Evolutionary conservation across 305 asterid genomes (phyloP).

Genomic region (Solanum chacoense): DNA sequence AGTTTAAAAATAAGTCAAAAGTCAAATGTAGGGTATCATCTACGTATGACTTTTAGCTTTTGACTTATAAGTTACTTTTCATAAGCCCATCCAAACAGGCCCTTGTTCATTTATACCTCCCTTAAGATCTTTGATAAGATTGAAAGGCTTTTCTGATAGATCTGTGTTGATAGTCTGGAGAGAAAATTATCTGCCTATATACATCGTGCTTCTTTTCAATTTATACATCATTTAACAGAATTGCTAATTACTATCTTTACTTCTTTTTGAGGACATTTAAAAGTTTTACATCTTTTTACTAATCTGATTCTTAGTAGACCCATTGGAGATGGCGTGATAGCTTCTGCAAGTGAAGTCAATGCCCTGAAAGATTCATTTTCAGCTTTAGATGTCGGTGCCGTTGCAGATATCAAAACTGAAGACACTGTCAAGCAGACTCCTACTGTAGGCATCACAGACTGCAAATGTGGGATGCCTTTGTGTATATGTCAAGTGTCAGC

Average conservation of each 20-base stretch:
- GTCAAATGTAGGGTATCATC: background rate
- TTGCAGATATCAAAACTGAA: slow-evolving; percentile 33
- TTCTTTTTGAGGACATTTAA: background rate
- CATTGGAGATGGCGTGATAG: slow-evolving; percentile 34
- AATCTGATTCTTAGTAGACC: slow-evolving; percentile 21
- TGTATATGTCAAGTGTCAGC: slow-evolving; percentile 92
- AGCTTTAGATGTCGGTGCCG: slow-evolving; percentile 42
- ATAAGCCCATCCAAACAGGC: background rate
- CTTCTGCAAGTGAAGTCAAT: slow-evolving; percentile 45
- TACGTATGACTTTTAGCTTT: background rate
- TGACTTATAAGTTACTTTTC: background rate
- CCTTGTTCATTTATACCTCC: background rate
- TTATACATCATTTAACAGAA: background rate
- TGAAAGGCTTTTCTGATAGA: background rate
- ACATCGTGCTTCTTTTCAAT: background rate
- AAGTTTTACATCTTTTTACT: background rate
- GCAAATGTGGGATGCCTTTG: slow-evolving; percentile 98
- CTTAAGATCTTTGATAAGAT: background rate
- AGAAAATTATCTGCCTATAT: background rate
- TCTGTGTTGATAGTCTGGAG: background rate
- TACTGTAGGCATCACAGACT: slow-evolving; percentile 34
- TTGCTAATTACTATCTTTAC: background rate
- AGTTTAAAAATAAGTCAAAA: background rate
- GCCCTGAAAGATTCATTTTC: slow-evolving; percentile 55
- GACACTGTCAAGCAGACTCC: slow-evolving; percentile 28